Base-by-base conservation (phyloP, 2,329 filamentous ascomycete genomes). In the Dichotomopilus funicola region DNA sequence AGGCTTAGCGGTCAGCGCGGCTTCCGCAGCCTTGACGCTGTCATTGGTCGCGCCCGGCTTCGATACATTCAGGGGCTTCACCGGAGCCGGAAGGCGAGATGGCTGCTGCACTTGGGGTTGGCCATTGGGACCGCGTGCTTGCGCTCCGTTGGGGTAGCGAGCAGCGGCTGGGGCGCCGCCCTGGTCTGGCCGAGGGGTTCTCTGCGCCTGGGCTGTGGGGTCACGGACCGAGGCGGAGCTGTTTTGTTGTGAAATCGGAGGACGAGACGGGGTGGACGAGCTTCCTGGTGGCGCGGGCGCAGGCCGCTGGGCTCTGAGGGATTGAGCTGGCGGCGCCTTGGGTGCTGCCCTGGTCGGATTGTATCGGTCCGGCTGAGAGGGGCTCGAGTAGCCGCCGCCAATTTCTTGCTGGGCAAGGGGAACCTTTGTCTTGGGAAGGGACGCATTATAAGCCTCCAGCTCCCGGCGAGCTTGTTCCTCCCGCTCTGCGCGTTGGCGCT, bases 361-460 rank as follows among this genome's bases (percentile, higher is more conserved):
- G 72, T 91, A 97, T 59, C 90, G 83, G 64, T 85, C 82, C 47
- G 70, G 57, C 5, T 72, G 65, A 36, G 74, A 68, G 19, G 75
- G 63, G 45, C 77, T 73, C 59, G 82, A 78, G 59, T 83, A 87
- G 36, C 86, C 85, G 56, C 89, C 89, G 55, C 89, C 89, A 63
- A 97, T 75, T 70, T 97, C 94, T 72, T 96, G 91, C 70, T 97
- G 89, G 36, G 91, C 91, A 62, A 94, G 67, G 2, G 89, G 89
- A 9, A 85, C 74, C 68, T 89, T 89, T 60, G 80, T 85, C 75
- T 95, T 88, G 36, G 91, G 92, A 57, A 96, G 74, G 31, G 89
- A 90, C 38, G 89, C 88, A 70, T 97, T 96, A 72, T 96, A 96
- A 13, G 85, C 89, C 67, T 94, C 91, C 63, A 89, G 78, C 51